Percentiles rank a stretch among this genome's conserved stretches.
phyloP scores from a whole-genome alignment of 176 grass and related monocot species.

The Musa itinerans region DNA sequence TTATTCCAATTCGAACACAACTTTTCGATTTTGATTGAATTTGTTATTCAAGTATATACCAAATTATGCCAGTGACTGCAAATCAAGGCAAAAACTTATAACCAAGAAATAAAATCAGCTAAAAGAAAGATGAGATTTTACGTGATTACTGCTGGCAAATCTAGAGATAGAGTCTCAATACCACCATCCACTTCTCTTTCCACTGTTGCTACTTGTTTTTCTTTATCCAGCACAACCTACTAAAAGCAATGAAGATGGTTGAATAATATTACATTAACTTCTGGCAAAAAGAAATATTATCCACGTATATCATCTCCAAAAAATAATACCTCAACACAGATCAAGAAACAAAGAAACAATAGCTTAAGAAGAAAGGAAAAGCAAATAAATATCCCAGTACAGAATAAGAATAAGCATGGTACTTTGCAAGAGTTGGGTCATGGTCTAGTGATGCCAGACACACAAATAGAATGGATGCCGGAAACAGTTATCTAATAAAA shows the following conservation, averaged over 20 bases:
- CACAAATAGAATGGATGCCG: no score
- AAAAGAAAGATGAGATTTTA: constrained; percentile 23
- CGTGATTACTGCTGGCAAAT: constrained; percentile 92
- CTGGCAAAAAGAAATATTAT: neutral
- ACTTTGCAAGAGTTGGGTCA: no score
- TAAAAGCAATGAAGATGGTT: constrained; percentile 2
- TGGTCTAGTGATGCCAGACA: no score
- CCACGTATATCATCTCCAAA: neutral
- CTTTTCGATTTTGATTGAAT: neutral
- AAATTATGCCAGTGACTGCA: neutral
- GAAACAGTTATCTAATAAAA: no score
- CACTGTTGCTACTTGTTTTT: constrained; percentile 56
- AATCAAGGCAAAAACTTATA: neutral
- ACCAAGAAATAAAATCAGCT: neutral
- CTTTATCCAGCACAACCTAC: constrained; percentile 74
- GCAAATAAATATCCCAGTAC: neutral
- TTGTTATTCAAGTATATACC: neutral
- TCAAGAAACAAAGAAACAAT: neutral
- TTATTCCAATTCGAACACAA: no score
- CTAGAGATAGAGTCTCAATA: constrained; percentile 67
- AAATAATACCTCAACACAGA: neutral
- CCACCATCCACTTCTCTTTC: constrained; percentile 79
- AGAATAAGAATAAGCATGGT: neutral
- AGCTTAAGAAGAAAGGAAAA: neutral
- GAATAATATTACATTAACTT: neutral